These are phyloP conservation scores for Neopestalotiopsis rosae DNA, from an alignment of 2,329 filamentous ascomycete genomes.

Conservation along the genomic window DNA sequence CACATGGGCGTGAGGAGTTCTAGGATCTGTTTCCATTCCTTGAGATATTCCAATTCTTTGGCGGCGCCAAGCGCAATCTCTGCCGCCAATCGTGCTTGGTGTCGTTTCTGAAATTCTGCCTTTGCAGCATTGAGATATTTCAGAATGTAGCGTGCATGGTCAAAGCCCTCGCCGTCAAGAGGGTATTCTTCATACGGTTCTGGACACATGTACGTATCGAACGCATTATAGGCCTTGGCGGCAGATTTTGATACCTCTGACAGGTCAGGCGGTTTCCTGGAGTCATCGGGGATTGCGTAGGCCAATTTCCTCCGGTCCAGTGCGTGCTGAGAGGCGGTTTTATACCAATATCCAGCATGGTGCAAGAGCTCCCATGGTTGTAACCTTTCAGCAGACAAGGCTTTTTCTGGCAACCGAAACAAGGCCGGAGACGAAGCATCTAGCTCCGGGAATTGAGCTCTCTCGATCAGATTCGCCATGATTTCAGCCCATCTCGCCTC, in stretches of 20 bases:
- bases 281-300: slow-evolving; percentile 63
- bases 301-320: slow-evolving; percentile 59
- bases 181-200: slow-evolving; percentile 66
- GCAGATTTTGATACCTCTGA: slow-evolving; percentile 52
- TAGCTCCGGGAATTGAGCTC: slow-evolving; percentile 56
- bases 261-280: slow-evolving; percentile 55
- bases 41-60: slow-evolving; percentile 56
- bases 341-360: slow-evolving; percentile 72
- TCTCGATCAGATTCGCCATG: slow-evolving; percentile 67
- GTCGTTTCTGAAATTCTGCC: slow-evolving; percentile 57
- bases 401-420: slow-evolving; percentile 64
- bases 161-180: slow-evolving; percentile 52
- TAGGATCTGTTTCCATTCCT: slow-evolving; percentile 59
- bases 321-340: slow-evolving; percentile 63
- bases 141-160: slow-evolving; percentile 62
- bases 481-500: slow-evolving; percentile 74
- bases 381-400: slow-evolving; percentile 60
- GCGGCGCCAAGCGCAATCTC: slow-evolving; percentile 64
- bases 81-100: slow-evolving; percentile 57
- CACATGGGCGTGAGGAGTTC: slow-evolving; percentile 62
- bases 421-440: slow-evolving; percentile 48
- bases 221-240: slow-evolving; percentile 56
- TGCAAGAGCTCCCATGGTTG: slow-evolving; percentile 70
- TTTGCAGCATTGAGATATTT: slow-evolving; percentile 57
- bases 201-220: slow-evolving; percentile 72